Percentiles rank a stretch among this genome's conserved stretches.
Evolutionary conservation across 257 asterid species (phyloP).

Genomic region (Plantago elongata): DNA sequence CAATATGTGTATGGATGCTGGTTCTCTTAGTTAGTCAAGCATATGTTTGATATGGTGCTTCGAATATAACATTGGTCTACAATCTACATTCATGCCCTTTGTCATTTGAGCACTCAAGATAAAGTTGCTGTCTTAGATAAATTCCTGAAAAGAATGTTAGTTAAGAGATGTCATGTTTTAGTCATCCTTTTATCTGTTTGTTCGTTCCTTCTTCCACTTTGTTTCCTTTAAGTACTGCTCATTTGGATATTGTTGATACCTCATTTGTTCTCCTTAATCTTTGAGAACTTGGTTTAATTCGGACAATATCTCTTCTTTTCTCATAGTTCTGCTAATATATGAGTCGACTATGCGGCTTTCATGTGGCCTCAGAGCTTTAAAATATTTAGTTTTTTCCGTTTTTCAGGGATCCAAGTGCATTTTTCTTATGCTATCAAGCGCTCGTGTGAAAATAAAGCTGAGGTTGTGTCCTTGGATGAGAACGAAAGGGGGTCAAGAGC

Average conservation of each 20-base stretch:
- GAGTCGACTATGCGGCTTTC: slow-evolving; percentile 1
- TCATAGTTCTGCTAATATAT: slow-evolving; percentile 14
- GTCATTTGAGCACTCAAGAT: too few relatives aligned
- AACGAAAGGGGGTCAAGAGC: slow-evolving; percentile 95
- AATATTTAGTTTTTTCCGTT: slow-evolving; percentile 15
- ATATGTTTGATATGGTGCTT: too few relatives aligned
- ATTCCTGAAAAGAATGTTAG: background rate
- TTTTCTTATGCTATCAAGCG: slow-evolving; percentile 94
- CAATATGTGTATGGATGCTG: slow-evolving; percentile 7
- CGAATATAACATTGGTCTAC: too few relatives aligned
- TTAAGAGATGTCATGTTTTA: background rate
- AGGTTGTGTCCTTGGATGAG: slow-evolving; percentile 94
- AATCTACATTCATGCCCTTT: too few relatives aligned
- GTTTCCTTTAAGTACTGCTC: background rate
- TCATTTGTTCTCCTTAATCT: slow-evolving; percentile 1
- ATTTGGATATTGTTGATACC: background rate
- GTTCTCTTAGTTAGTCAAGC: background rate
- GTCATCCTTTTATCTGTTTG: too few relatives aligned
- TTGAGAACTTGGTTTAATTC: slow-evolving; percentile 1
- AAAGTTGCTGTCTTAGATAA: too few relatives aligned
- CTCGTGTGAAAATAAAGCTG: slow-evolving; percentile 97
- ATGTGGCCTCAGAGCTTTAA: slow-evolving; percentile 17
- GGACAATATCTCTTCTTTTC: background rate
- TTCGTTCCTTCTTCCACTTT: too few relatives aligned
- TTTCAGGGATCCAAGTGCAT: slow-evolving; percentile 72